Conservation (phyloP, 1,284 basidiomycete genomes). For the Sporisorium scitamineum region DNA sequence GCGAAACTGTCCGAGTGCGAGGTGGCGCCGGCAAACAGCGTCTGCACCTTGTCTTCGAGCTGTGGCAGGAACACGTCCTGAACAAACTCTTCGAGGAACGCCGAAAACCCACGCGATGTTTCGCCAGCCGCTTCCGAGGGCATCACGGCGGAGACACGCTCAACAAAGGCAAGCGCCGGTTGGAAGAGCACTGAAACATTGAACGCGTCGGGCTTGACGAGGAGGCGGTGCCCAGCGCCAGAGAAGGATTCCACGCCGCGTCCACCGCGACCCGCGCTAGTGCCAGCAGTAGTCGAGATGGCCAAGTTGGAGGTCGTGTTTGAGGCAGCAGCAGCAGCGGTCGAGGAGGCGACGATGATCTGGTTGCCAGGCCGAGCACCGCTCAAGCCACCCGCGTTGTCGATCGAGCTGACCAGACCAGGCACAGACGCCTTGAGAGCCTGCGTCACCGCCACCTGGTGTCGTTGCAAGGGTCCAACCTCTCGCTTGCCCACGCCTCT, state of each 20-base stretch:
- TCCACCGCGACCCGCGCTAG: background rate
- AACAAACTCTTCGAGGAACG: conserved; percentile 92
- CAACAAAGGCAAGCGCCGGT: conserved; percentile 87
- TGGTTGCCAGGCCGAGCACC: conserved; percentile 18
- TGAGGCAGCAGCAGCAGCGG: background rate
- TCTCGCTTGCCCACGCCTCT: conserved; percentile 72
- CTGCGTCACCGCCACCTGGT: conserved; percentile 87
- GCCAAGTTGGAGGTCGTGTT: background rate
- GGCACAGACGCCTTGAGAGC: conserved; percentile 91
- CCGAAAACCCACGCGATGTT: conserved; percentile 74
- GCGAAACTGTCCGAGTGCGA: conserved; percentile 77
- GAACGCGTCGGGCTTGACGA: conserved; percentile 92
- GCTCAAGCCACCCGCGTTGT: conserved; percentile 12
- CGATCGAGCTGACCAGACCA: conserved; percentile 77
- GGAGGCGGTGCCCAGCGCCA: conserved; percentile 80
- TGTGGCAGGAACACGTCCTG: conserved; percentile 92
- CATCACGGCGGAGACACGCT: conserved; percentile 72
- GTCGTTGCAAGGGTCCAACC: conserved; percentile 74
- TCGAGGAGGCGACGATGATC: conserved; percentile 29
- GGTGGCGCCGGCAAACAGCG: conserved; percentile 50
- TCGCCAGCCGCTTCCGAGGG: conserved; percentile 60
- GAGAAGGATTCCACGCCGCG: conserved; percentile 23
- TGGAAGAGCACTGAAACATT: conserved; percentile 94
- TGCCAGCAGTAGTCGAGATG: background rate
- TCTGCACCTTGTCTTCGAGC: conserved; percentile 87